Percentiles rank a stretch among this genome's conserved stretches.
Evolutionary conservation across 2,329 filamentous ascomycete genomes (phyloP).

Genomic region (Periconia macrospinosa): DNA sequence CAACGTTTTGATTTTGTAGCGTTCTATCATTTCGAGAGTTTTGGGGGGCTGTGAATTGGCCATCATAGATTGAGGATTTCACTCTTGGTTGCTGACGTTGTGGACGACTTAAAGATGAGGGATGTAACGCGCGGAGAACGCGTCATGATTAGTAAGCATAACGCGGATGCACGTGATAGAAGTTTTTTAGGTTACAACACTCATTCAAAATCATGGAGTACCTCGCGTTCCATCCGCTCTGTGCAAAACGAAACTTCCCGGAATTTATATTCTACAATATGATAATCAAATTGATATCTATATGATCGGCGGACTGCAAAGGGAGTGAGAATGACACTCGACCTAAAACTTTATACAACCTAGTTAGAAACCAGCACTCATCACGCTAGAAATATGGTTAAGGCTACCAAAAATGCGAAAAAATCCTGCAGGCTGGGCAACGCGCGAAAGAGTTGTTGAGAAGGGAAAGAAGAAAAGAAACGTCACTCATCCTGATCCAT

Average conservation of each 20-base stretch:
- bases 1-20: conserved; percentile 53
- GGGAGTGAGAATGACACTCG: neutral
- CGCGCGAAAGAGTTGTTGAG: neutral
- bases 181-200: too few relatives aligned
- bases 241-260: too few relatives aligned
- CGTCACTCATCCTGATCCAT: too few relatives aligned
- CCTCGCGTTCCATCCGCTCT: too few relatives aligned
- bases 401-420: neutral
- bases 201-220: too few relatives aligned
- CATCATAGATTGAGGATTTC: neutral
- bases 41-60: neutral
- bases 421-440: neutral
- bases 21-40: conserved; percentile 2
- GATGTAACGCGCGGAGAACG: neutral
- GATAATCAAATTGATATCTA: neutral
- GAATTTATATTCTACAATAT: neutral
- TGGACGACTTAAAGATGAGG: neutral
- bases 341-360: neutral
- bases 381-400: too few relatives aligned
- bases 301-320: neutral
- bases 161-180: too few relatives aligned
- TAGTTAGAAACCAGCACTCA: neutral
- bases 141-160: too few relatives aligned
- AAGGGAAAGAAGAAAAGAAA: neutral
- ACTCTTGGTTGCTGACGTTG: neutral